These are phyloP conservation scores for Limtongia smithiae DNA, from an alignment of 805 yeast species.

Conservation along the genomic window DNA sequence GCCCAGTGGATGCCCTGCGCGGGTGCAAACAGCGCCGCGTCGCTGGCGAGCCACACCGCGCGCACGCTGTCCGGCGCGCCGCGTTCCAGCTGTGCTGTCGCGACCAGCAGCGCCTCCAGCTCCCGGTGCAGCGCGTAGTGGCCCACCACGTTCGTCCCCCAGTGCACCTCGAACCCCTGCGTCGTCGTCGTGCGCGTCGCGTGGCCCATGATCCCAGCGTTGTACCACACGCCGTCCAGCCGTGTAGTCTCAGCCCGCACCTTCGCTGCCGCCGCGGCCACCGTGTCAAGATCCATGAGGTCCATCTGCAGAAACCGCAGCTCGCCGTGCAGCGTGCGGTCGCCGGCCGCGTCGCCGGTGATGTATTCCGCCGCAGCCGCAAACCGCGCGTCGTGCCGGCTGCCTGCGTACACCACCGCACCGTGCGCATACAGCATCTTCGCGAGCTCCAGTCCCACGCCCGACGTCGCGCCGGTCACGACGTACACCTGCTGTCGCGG, in stretches of 20 bases:
- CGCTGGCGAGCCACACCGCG: slow-evolving; percentile 47
- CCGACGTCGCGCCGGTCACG: slow-evolving; percentile 22
- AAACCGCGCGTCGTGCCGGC: slow-evolving; percentile 14
- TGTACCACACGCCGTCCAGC: slow-evolving; percentile 42
- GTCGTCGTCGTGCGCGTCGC: slow-evolving; percentile 34
- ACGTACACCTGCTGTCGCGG: slow-evolving; percentile 8
- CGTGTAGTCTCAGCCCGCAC: slow-evolving; percentile 33
- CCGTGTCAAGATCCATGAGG: slow-evolving; percentile 31
- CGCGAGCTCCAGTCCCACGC: slow-evolving; percentile 23
- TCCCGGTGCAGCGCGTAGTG: slow-evolving; percentile 44
- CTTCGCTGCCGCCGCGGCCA: slow-evolving; percentile 40
- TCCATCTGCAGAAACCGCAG: slow-evolving; percentile 18
- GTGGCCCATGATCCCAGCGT: slow-evolving; percentile 44
- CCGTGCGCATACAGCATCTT: slow-evolving; percentile 14
- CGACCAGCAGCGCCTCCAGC: slow-evolving; percentile 41
- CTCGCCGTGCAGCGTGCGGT: slow-evolving; percentile 10
- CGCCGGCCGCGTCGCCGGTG: no score
- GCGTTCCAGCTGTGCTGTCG: slow-evolving; percentile 33
- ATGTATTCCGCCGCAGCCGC: slow-evolving; percentile 15
- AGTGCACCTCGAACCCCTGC: slow-evolving; percentile 47
- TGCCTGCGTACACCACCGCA: slow-evolving; percentile 24
- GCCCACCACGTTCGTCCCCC: slow-evolving; percentile 48
- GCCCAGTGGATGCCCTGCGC: slow-evolving; percentile 40
- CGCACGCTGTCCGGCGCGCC: slow-evolving; percentile 37
- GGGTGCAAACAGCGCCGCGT: slow-evolving; percentile 38